Base-by-base conservation (phyloP, 2,329 filamentous ascomycete species). In the Lecanicillium sp. region DNA sequence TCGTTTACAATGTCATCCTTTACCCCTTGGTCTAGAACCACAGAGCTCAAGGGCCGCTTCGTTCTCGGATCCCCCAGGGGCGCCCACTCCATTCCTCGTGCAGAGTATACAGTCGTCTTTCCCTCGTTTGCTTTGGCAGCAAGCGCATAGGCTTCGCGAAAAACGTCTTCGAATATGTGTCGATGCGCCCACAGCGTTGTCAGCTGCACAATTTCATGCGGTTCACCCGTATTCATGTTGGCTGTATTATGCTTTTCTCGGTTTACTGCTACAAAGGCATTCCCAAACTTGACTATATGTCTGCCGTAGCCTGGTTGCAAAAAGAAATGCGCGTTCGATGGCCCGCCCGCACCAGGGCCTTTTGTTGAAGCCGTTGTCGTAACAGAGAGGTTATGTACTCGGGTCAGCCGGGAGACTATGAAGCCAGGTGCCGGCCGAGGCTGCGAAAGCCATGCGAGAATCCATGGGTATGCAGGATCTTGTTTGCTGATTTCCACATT, bases 401-500 rank as follows among this genome's bases (percentile, higher is more conserved):
- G 68, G 5, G 75, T 80, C 37, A 81, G 56, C 29, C 68, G 71
- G 20, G 66, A 71, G 15, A 71, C 70, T 27, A 81, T 63, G 53
- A 72, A 83, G 44, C 70, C 85, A 49, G 53, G 67, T 54, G 68
- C 61, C 39, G 79, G 73, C 37, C 88, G 85, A 47, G 87, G 86
- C 40, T 86, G 75, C 6, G 88, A 89, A 58, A 98, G 84, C 89
- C 92, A 98, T 47, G 89, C 82, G 9, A 98, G 72, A 30, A 98
- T 79, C 90, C 89, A 96, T 29, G 80, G 80, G 58, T 96, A 98
- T 2, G 90, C 89, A 32, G 87, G 80, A 63, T 98, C 92, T 52
- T 90, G 85, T 56, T 87, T 85, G 59, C 85, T 90, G 60, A 98
- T 95, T 62, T 98, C 92, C 52, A 98, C 80, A 53, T 95, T 88